Evolutionary conservation across 116 monocot genomes (phyloP).

Genomic region (Posidonia oceanica): DNA sequence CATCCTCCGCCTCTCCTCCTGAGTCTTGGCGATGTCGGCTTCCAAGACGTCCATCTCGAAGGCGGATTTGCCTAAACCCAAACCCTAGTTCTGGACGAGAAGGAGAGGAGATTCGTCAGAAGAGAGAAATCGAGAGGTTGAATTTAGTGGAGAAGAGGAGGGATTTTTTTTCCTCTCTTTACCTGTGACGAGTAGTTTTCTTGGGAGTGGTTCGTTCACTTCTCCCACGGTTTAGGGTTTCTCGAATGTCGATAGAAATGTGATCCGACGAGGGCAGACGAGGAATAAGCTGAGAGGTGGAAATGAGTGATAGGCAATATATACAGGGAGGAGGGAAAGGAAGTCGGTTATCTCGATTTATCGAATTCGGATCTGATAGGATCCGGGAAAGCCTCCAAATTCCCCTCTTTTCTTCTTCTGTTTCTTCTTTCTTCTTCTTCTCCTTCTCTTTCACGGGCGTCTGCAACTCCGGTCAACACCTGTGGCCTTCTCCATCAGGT

Average conservation of each 20-base stretch:
- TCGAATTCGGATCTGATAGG: too few species aligned
- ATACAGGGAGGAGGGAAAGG: not conserved
- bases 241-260: not conserved
- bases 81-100: not conserved
- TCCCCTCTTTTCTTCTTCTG: too few species aligned
- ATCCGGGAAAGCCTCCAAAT: too few species aligned
- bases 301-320: too few species aligned
- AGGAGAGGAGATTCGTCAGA: not conserved
- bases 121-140: not conserved
- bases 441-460: too few species aligned
- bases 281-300: too few species aligned
- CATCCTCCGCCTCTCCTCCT: constrained; percentile 83
- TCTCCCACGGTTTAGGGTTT: not conserved
- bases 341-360: too few species aligned
- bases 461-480: too few species aligned
- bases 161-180: too few species aligned
- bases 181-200: not conserved
- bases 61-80: not conserved
- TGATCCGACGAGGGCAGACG: not conserved
- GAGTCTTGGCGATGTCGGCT: constrained; percentile 54
- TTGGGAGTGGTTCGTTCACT: not conserved
- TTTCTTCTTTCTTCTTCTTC: too few species aligned
- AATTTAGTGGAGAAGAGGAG: not conserved
- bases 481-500: too few species aligned
- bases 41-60: constrained; percentile 14